These are phyloP conservation scores for Isabelozyma heimii DNA, from an alignment of 805 yeast genomes.

Conservation along the genomic window DNA sequence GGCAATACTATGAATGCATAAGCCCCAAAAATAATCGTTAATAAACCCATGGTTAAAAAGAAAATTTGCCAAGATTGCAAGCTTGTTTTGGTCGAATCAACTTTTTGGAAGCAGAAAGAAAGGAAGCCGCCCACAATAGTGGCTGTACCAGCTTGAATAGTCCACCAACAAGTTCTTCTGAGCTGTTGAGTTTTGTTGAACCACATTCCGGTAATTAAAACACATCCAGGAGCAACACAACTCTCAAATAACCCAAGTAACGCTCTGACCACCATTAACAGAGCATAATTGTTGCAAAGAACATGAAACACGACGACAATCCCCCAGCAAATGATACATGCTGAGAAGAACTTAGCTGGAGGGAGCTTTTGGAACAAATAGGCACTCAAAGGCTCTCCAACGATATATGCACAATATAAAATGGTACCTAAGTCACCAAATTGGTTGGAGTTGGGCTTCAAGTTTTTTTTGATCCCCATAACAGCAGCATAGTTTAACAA, in stretches of 20 bases:
- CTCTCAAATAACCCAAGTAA: constrained; percentile 55
- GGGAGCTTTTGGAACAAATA: constrained; percentile 48
- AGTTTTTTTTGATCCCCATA: constrained; percentile 56
- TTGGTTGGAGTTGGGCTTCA: constrained; percentile 35
- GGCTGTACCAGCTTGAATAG: constrained; percentile 57
- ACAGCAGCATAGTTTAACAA: constrained; percentile 60
- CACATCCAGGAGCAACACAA: constrained; percentile 54
- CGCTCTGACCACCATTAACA: constrained; percentile 54
- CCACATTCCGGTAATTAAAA: constrained; percentile 61
- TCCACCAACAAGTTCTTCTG: constrained; percentile 54
- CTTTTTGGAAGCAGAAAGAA: constrained; percentile 53
- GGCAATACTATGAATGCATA: constrained; percentile 45
- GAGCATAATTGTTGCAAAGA: constrained; percentile 51
- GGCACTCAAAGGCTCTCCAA: constrained; percentile 49
- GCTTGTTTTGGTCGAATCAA: constrained; percentile 20
- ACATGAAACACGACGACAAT: constrained; percentile 47
- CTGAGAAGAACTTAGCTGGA: constrained; percentile 48
- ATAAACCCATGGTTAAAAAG: constrained; percentile 53
- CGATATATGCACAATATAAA: constrained; percentile 51
- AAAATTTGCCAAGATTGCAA: constrained; percentile 62
- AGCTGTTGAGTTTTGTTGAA: constrained; percentile 53
- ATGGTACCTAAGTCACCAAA: constrained; percentile 54
- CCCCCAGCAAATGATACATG: constrained; percentile 54
- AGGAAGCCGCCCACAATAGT: constrained; percentile 47
- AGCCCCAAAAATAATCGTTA: constrained; percentile 51